Conservation (phyloP, 2,329 filamentous ascomycete species). For the Xylaria sp. region DNA sequence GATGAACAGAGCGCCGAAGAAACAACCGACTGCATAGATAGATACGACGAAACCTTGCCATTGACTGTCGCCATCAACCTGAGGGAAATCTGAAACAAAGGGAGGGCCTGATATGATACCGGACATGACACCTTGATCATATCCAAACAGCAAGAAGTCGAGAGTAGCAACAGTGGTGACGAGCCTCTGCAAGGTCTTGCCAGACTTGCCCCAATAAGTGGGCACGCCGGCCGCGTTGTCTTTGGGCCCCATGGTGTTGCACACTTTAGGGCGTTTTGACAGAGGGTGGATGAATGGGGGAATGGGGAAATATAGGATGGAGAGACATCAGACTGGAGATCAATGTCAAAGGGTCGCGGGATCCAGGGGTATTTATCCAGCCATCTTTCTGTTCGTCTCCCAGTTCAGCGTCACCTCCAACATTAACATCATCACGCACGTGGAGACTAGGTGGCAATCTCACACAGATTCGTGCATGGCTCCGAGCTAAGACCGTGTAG, state of each 20-base stretch:
- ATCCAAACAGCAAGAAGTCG: conserved; percentile 48
- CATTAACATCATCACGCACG: conserved; percentile 19
- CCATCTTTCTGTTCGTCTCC: neutral
- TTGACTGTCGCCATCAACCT: conserved; percentile 47
- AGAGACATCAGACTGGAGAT: conserved; percentile 11
- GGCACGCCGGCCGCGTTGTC: conserved; percentile 47
- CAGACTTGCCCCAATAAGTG: conserved; percentile 49
- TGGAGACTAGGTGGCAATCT: conserved; percentile 19
- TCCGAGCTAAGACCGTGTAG: conserved; percentile 30
- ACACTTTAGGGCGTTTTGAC: conserved; percentile 10
- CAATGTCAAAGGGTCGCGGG: conserved; percentile 1
- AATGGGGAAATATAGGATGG: conserved; percentile 7
- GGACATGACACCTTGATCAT: conserved; percentile 51
- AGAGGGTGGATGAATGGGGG: conserved; percentile 20
- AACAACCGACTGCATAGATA: conserved; percentile 57
- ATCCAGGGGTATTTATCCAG: conserved; percentile 27
- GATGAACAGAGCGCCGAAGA: conserved; percentile 54
- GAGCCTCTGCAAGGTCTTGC: conserved; percentile 44
- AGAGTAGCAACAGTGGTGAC: conserved; percentile 47
- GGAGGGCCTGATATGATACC: conserved; percentile 47
- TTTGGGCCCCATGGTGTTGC: conserved; percentile 42
- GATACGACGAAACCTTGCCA: conserved; percentile 54
- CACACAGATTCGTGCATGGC: conserved; percentile 25
- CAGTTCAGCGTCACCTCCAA: conserved; percentile 1
- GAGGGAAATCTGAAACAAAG: conserved; percentile 47